phyloP scores from a whole-genome alignment of 768 basidiomycete species.

The Termitomyces sp. region DNA sequence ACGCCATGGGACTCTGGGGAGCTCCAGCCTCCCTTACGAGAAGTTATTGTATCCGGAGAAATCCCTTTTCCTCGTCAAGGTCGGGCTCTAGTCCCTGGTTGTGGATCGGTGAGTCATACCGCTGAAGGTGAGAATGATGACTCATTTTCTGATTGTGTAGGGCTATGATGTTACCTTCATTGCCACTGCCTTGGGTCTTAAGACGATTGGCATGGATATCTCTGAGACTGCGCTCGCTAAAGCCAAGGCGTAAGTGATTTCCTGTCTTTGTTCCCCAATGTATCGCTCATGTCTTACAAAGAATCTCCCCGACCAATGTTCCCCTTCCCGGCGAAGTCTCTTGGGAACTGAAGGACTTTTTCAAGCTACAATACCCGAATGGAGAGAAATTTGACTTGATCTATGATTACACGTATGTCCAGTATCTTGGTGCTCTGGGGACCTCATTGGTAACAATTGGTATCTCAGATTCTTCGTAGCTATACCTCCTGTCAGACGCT shows the following conservation, averaged over 20 bases:
- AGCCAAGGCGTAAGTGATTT: slow-evolving; percentile 31
- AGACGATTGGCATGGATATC: slow-evolving; percentile 50
- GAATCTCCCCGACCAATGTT: not conserved
- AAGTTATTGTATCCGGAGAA: slow-evolving; percentile 40
- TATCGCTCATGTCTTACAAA: not conserved
- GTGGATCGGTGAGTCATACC: not conserved
- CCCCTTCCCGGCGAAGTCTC: slow-evolving; percentile 24
- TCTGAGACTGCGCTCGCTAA: slow-evolving; percentile 45
- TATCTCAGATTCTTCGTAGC: slow-evolving; percentile 62
- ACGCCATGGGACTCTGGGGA: slow-evolving; percentile 63
- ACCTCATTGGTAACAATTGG: not conserved
- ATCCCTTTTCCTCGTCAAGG: slow-evolving; percentile 35
- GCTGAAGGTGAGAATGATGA: not conserved
- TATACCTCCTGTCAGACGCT: slow-evolving; percentile 47
- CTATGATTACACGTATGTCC: slow-evolving; percentile 60
- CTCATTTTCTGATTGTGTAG: slow-evolving; percentile 26
- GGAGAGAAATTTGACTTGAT: slow-evolving; percentile 45
- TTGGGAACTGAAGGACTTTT: slow-evolving; percentile 49
- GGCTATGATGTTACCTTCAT: slow-evolving; percentile 58
- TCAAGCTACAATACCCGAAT: slow-evolving; percentile 25
- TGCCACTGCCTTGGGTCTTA: slow-evolving; percentile 39
- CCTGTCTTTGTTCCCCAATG: not conserved
- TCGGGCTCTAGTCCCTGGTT: slow-evolving; percentile 22
- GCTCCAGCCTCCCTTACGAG: slow-evolving; percentile 49
- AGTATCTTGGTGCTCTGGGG: not conserved